Percentiles rank a stretch among this genome's conserved stretches.
phyloP scores from a whole-genome alignment of 805 yeast species.

The Metschnikowia picachoensis region DNA sequence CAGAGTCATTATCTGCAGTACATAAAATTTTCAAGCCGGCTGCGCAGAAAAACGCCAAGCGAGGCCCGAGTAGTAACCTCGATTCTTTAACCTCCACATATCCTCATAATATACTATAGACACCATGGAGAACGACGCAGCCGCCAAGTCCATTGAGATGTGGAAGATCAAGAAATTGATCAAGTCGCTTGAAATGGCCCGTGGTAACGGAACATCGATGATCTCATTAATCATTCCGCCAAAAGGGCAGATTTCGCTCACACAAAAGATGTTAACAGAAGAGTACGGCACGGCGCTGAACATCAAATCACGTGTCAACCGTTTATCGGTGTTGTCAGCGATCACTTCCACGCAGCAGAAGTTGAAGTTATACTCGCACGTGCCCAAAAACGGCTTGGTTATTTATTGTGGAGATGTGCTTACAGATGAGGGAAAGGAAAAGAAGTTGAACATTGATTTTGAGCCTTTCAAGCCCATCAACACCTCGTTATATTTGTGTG shows the following conservation, averaged over 20 bases:
- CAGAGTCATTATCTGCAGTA: constrained; percentile 4
- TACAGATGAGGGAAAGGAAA: constrained; percentile 96
- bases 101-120: neutral
- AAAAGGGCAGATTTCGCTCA: constrained; percentile 84
- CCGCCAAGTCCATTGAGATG: constrained; percentile 93
- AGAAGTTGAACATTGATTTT: constrained; percentile 93
- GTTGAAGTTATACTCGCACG: constrained; percentile 79
- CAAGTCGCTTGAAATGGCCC: constrained; percentile 81
- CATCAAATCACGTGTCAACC: constrained; percentile 95
- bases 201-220: constrained; percentile 99
- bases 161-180: constrained; percentile 97
- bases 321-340: constrained; percentile 92
- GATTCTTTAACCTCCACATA: neutral
- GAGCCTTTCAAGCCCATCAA: constrained; percentile 99
- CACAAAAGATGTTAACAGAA: constrained; percentile 89
- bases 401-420: constrained; percentile 97
- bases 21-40: constrained; percentile 5
- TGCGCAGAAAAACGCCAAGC: neutral
- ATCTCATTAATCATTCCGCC: constrained; percentile 96
- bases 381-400: constrained; percentile 94
- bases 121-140: constrained; percentile 38
- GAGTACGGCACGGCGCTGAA: constrained; percentile 99
- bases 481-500: constrained; percentile 92
- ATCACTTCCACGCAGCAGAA: constrained; percentile 98
- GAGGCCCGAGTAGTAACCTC: neutral